Percentiles rank a stretch among this genome's conserved stretches.
Conservation (phyloP, 75 land plant genomes). For the Azolla pinnata region DNA sequence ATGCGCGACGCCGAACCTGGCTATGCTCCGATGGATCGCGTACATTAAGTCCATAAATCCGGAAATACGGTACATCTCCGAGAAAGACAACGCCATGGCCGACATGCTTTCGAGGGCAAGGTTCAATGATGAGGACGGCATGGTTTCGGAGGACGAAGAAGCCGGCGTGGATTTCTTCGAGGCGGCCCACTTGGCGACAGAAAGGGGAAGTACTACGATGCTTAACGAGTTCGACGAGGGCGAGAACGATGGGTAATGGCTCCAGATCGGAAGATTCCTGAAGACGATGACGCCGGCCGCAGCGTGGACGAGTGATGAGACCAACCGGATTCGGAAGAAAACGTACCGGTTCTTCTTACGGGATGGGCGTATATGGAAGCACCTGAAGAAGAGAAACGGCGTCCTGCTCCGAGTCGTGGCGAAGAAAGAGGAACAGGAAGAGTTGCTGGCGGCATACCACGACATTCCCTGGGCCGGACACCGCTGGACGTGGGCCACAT, state of each 20-base stretch:
- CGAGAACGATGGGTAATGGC: neutral
- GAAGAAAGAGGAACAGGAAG: neutral
- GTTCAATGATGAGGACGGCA: neutral
- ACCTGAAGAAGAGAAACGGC: neutral
- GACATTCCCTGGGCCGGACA: neutral
- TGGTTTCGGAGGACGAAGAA: neutral
- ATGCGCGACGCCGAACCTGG: neutral
- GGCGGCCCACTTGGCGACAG: neutral
- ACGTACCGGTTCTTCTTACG: neutral
- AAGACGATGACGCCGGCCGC: neutral
- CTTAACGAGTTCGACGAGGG: neutral
- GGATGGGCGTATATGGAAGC: neutral
- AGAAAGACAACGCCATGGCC: neutral
- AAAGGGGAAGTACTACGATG: neutral
- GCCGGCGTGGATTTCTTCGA: neutral
- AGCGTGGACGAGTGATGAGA: neutral
- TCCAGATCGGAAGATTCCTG: neutral
- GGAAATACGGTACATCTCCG: neutral
- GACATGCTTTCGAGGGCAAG: slow-evolving; percentile 5
- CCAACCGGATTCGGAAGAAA: neutral
- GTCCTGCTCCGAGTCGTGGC: neutral
- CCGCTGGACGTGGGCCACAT: neutral
- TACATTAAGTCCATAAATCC: slow-evolving; percentile 2
- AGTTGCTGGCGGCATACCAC: neutral
- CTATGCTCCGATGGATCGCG: slow-evolving; percentile 4